Conservation (phyloP, 1,284 basidiomycete genomes). For the Irpex sp. region DNA sequence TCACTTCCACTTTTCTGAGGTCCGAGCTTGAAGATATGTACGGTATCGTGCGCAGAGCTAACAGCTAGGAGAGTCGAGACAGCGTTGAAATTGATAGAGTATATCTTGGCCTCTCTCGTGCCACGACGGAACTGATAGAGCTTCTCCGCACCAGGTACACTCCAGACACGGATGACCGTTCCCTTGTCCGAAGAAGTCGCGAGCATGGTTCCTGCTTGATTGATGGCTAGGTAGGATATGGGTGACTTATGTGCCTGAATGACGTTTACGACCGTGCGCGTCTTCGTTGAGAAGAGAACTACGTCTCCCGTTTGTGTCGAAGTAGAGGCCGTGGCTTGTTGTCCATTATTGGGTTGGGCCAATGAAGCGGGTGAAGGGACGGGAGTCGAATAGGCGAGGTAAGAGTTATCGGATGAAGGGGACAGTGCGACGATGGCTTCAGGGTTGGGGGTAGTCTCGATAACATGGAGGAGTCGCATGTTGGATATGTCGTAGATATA, state of each 20-base stretch:
- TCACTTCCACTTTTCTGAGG: constrained; percentile 22
- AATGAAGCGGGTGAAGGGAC: constrained; percentile 79
- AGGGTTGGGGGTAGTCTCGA: constrained; percentile 95
- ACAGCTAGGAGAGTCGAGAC: constrained; percentile 86
- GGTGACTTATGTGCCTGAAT: constrained; percentile 97
- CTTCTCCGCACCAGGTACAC: constrained; percentile 88
- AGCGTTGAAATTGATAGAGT: constrained; percentile 90
- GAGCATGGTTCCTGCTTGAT: constrained; percentile 85
- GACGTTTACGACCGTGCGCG: constrained; percentile 90
- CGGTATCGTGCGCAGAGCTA: constrained; percentile 90
- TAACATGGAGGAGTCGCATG: constrained; percentile 96
- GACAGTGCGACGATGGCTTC: constrained; percentile 95
- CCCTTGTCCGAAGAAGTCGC: constrained; percentile 96
- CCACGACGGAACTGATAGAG: constrained; percentile 94
- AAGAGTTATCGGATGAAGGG: constrained; percentile 93
- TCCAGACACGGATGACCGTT: constrained; percentile 95
- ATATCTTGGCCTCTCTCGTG: constrained; percentile 83
- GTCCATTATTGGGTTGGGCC: constrained; percentile 40
- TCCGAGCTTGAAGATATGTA: constrained; percentile 93
- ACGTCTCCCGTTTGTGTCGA: constrained; percentile 77
- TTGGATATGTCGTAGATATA: constrained; percentile 99
- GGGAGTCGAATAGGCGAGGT: constrained; percentile 94
- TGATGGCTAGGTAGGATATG: constrained; percentile 85
- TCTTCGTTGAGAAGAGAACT: constrained; percentile 89
- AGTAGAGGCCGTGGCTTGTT: constrained; percentile 32